Percentiles rank a stretch among this genome's conserved stretches.
These are phyloP conservation scores for Tubosaeta brunneosetosa DNA, from an alignment of 768 basidiomycete genomes.

Conservation along the genomic window DNA sequence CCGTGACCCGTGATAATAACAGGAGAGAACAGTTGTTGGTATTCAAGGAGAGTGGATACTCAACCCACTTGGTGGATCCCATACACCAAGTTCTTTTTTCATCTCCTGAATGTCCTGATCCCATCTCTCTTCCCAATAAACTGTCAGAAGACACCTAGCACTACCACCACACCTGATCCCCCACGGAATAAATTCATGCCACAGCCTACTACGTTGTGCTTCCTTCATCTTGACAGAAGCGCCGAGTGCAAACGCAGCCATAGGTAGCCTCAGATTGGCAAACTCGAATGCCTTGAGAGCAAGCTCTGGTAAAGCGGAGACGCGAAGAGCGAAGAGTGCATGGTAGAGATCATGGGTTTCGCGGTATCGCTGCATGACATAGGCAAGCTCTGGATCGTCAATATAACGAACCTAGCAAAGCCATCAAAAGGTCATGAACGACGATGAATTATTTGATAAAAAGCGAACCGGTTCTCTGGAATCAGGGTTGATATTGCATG, in stretches of 20 bases:
- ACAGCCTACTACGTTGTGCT: constrained; percentile 51
- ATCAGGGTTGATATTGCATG: constrained; percentile 88
- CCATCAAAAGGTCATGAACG: background rate
- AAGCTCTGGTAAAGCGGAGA: constrained; percentile 86
- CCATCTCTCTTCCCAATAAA: constrained; percentile 98
- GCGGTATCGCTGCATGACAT: constrained; percentile 96
- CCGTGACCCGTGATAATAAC: background rate
- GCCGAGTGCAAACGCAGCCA: constrained; percentile 74
- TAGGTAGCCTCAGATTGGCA: constrained; percentile 85
- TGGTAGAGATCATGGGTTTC: constrained; percentile 99
- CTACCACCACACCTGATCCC: constrained; percentile 78
- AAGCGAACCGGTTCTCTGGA: constrained; percentile 78
- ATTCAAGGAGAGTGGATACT: constrained; percentile 11
- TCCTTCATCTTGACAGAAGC: constrained; percentile 33
- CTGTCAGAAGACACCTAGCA: constrained; percentile 73
- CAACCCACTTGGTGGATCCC: constrained; percentile 60
- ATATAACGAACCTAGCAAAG: constrained; percentile 81
- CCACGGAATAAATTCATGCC: constrained; percentile 88
- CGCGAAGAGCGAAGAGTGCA: constrained; percentile 82
- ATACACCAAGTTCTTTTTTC: constrained; percentile 79
- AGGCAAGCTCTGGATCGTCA: constrained; percentile 91
- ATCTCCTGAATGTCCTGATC: constrained; percentile 75
- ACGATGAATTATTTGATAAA: background rate
- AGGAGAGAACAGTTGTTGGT: background rate
- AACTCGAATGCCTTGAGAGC: constrained; percentile 95